Conservation (phyloP, 257 asterid species). For the Gentiana straminea region DNA sequence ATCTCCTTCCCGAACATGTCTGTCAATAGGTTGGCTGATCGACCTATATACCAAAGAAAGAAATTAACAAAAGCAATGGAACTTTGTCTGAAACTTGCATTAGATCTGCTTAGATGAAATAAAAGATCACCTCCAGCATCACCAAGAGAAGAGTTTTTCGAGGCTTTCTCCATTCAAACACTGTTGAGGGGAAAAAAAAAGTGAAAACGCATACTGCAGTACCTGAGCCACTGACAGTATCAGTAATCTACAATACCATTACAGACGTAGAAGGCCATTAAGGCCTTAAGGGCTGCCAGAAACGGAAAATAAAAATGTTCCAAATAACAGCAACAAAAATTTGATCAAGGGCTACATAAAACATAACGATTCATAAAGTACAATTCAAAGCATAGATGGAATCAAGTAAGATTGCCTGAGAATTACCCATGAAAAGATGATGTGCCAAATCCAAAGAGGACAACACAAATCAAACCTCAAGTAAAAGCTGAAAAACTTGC, state of each 20-base stretch:
- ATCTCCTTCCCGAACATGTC: constrained; percentile 27
- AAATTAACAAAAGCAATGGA: neutral
- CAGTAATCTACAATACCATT: too few relatives aligned
- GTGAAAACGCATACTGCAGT: too few relatives aligned
- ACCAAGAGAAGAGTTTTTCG: constrained; percentile 11
- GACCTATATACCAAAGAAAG: constrained; percentile 20
- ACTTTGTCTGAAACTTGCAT: neutral
- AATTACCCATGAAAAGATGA: too few relatives aligned
- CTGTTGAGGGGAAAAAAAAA: neutral
- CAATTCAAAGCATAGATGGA: too few relatives aligned
- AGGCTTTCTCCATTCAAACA: constrained; percentile 22
- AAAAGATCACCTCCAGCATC: constrained; percentile 19
- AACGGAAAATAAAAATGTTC: neutral
- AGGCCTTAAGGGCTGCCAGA: neutral
- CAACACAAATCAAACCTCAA: too few relatives aligned
- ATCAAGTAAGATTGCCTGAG: too few relatives aligned
- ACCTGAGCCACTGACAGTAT: too few relatives aligned
- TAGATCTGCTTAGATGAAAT: neutral
- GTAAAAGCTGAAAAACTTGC: too few relatives aligned
- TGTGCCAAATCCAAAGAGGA: too few relatives aligned
- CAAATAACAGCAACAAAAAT: neutral
- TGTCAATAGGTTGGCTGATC: constrained; percentile 16
- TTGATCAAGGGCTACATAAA: too few relatives aligned
- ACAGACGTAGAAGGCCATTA: too few relatives aligned
- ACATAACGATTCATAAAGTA: neutral